A percentile compares a stretch with the other conserved stretches of the same genome.
These are phyloP conservation scores for Penicillium sp. DNA, from an alignment of 2,329 filamentous ascomycete genomes.

Conservation along the genomic window DNA sequence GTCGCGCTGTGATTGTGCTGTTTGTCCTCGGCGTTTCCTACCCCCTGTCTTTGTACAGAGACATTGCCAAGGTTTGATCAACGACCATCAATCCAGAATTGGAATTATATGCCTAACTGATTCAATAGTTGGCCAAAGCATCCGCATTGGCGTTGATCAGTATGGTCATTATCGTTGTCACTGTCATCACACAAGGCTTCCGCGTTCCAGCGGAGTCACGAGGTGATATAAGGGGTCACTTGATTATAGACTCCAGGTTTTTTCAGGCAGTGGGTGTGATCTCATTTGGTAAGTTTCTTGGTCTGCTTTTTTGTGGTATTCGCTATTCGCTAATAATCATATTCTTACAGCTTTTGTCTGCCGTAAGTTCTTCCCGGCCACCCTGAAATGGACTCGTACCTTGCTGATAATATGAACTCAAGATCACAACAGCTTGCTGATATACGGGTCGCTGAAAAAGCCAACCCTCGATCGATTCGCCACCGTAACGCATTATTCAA, in stretches of 20 bases:
- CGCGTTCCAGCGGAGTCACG: conserved; percentile 64
- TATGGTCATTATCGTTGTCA: conserved; percentile 84
- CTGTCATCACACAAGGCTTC: conserved; percentile 77
- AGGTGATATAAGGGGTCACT: conserved; percentile 63
- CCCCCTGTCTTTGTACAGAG: conserved; percentile 85
- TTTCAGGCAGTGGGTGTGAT: conserved; percentile 97
- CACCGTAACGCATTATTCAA: conserved; percentile 88
- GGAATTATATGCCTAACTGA: conserved; percentile 18
- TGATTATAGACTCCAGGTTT: conserved; percentile 79
- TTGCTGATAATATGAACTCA: conserved; percentile 8
- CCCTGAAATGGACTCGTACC: too few relatives aligned
- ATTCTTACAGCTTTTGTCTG: conserved; percentile 56
- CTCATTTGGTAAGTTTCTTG: conserved; percentile 67
- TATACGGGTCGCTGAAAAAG: conserved; percentile 90
- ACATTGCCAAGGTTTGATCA: conserved; percentile 79
- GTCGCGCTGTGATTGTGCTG: conserved; percentile 78
- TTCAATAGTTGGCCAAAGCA: conserved; percentile 76
- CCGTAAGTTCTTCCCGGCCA: conserved; percentile 39
- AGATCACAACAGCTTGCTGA: conserved; percentile 93
- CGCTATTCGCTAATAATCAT: conserved; percentile 26
- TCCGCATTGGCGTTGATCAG: conserved; percentile 87
- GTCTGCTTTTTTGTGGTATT: neutral
- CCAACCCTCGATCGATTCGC: conserved; percentile 95
- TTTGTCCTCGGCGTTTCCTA: conserved; percentile 82
- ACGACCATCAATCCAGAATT: neutral